Evolutionary conservation across 2,329 filamentous ascomycete genomes (phyloP).

Genomic region (Pseudogymnoascus sp.): DNA sequence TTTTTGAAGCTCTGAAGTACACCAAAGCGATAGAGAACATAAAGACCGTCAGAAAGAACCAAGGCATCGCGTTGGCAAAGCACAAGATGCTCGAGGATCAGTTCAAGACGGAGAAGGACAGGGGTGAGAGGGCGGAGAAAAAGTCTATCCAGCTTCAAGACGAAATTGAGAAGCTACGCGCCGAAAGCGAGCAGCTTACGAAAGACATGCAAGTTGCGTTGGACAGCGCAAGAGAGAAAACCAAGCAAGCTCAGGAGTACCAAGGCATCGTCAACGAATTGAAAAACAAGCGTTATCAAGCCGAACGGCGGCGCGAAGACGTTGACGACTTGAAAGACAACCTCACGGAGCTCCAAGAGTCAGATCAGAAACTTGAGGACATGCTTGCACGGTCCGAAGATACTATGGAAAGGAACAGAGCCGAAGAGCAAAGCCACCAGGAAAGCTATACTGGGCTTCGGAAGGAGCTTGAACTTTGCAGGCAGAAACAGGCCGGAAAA

Average conservation of each 20-base stretch:
- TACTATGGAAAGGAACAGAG: conserved; percentile 57
- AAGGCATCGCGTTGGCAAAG: conserved; percentile 66
- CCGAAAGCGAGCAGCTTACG: conserved; percentile 51
- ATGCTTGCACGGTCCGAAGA: conserved; percentile 73
- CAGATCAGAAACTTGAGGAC: conserved; percentile 66
- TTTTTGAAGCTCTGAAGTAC: conserved; percentile 95
- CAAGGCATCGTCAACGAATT: conserved; percentile 68
- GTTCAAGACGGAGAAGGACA: conserved; percentile 77
- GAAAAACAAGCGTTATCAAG: conserved; percentile 68
- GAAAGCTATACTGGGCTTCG: conserved; percentile 61
- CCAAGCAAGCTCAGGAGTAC: conserved; percentile 66
- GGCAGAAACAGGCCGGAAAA: conserved; percentile 44
- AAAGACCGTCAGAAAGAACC: conserved; percentile 75
- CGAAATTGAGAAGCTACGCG: conserved; percentile 56
- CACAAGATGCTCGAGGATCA: conserved; percentile 69
- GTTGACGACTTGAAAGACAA: conserved; percentile 63
- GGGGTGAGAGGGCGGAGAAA: conserved; percentile 65
- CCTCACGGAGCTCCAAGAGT: conserved; percentile 70
- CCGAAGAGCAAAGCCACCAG: conserved; percentile 57
- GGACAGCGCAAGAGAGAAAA: conserved; percentile 53
- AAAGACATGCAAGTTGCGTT: conserved; percentile 55
- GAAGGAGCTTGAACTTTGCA: conserved; percentile 37
- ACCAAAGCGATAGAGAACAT: conserved; percentile 96
- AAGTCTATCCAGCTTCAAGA: conserved; percentile 55
- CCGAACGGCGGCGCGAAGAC: conserved; percentile 61